These are phyloP conservation scores for Ophiocordyceps australis DNA, from an alignment of 2,329 filamentous ascomycete species.

Conservation along the genomic window DNA sequence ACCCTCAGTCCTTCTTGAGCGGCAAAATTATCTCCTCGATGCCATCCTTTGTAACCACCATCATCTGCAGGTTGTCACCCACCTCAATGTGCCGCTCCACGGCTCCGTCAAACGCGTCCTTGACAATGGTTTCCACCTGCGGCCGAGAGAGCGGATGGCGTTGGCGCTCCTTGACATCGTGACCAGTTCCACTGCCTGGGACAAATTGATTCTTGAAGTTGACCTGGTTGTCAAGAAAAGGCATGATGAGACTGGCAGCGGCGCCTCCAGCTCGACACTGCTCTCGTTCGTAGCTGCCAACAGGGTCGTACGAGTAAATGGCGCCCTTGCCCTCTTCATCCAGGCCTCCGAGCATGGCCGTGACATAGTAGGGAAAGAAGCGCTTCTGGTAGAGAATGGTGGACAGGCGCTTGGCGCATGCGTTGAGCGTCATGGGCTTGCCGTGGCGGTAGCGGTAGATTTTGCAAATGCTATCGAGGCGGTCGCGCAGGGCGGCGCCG, in stretches of 20 bases:
- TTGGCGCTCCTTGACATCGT: conserved; percentile 57
- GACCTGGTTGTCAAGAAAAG: conserved; percentile 97
- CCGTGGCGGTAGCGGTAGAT: conserved; percentile 98
- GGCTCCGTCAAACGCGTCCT: conserved; percentile 94
- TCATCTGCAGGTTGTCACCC: conserved; percentile 86
- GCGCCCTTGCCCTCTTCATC: conserved; percentile 91
- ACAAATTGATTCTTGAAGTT: conserved; percentile 99
- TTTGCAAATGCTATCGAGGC: conserved; percentile 86
- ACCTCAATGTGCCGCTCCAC: conserved; percentile 99
- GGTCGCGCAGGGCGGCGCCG: conserved; percentile 83
- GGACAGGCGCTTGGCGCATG: conserved; percentile 84
- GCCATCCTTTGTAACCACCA: conserved; percentile 76
- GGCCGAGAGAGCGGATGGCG: conserved; percentile 50
- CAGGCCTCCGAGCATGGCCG: conserved; percentile 82
- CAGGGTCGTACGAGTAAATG: conserved; percentile 93
- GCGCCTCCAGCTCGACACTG: conserved; percentile 89
- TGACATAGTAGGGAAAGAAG: conserved; percentile 97
- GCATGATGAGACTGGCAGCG: conserved; percentile 90
- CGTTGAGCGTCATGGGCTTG: conserved; percentile 87
- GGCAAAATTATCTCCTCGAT: conserved; percentile 72
- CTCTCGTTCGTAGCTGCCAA: conserved; percentile 94
- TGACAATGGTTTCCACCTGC: conserved; percentile 72
- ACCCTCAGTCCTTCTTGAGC: conserved; percentile 81
- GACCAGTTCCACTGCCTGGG: conserved; percentile 67
- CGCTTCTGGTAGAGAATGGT: conserved; percentile 95